Evolutionary conservation across 2,329 filamentous ascomycete species (phyloP).

Genomic region (Pseudocercospora ulei): DNA sequence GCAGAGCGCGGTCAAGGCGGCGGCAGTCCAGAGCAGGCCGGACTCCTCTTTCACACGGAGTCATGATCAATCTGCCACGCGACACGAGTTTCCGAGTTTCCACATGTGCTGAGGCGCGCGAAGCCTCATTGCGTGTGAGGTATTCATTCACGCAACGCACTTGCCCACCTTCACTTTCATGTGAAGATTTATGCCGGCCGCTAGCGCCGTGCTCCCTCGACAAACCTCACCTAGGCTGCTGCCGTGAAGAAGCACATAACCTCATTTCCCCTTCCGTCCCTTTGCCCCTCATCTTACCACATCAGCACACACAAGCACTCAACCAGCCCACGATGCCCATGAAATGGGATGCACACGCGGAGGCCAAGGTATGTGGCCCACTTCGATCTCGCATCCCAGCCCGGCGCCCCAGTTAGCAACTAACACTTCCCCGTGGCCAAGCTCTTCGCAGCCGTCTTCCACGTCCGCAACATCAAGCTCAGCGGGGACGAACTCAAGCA

Average conservation of each 20-base stretch:
- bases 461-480: slow-evolving; percentile 30
- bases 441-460: slow-evolving; percentile 29
- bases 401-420: background rate
- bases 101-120: too few species aligned
- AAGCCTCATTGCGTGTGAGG: too few species aligned
- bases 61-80: too few species aligned
- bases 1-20: too few species aligned
- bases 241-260: too few species aligned
- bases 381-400: background rate
- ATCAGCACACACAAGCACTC: background rate
- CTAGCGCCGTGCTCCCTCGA: background rate
- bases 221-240: background rate
- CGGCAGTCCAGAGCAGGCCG: too few species aligned
- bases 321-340: slow-evolving; percentile 22
- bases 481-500: slow-evolving; percentile 18
- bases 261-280: background rate
- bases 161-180: background rate
- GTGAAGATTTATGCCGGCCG: background rate
- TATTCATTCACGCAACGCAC: too few species aligned
- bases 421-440: slow-evolving; percentile 6
- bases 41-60: too few species aligned
- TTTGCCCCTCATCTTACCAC: background rate
- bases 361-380: slow-evolving; percentile 26
- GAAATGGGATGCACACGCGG: slow-evolving; percentile 28
- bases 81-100: too few species aligned